Conservation (phyloP, 1,139 yeast species). For the Hyphopichia wangnamkhiaoensis region DNA sequence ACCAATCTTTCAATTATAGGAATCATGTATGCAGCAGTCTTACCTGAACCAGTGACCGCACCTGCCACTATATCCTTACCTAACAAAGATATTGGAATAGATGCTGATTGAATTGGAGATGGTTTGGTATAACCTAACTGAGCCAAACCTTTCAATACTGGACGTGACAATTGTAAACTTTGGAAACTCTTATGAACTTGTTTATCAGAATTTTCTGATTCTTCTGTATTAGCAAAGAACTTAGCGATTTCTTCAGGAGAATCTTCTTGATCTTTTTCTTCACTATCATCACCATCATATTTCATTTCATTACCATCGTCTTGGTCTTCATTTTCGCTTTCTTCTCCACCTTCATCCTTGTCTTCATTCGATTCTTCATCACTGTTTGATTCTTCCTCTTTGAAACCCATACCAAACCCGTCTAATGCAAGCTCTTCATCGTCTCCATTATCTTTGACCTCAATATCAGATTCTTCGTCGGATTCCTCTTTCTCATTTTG, state of each 20-base stretch:
- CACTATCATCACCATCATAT: slow-evolving; percentile 19
- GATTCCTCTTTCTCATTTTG: slow-evolving; percentile 32
- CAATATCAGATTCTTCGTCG: slow-evolving; percentile 27
- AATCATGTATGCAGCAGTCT: slow-evolving; percentile 96
- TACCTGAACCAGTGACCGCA: slow-evolving; percentile 99
- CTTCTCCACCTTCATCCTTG: slow-evolving; percentile 20
- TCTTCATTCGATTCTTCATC: slow-evolving; percentile 21
- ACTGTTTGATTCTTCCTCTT: slow-evolving; percentile 20
- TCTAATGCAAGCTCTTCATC: slow-evolving; percentile 66
- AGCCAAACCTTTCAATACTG: slow-evolving; percentile 79
- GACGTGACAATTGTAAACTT: slow-evolving; percentile 81
- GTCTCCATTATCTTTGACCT: slow-evolving; percentile 29
- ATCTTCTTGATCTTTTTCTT: slow-evolving; percentile 50
- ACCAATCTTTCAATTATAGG: slow-evolving; percentile 92
- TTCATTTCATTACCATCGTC: slow-evolving; percentile 25
- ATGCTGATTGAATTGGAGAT: slow-evolving; percentile 90
- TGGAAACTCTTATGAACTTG: slow-evolving; percentile 67
- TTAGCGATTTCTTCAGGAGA: slow-evolving; percentile 71
- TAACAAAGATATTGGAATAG: slow-evolving; percentile 87
- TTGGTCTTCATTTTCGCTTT: slow-evolving; percentile 26
- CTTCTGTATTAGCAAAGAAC: slow-evolving; percentile 62
- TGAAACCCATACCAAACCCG: slow-evolving; percentile 73
- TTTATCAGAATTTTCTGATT: slow-evolving; percentile 39
- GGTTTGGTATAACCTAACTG: slow-evolving; percentile 82
- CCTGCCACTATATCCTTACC: slow-evolving; percentile 99